These are phyloP conservation scores for Scutellaria minor DNA, from an alignment of 257 asterid genomes.

Conservation along the genomic window DNA sequence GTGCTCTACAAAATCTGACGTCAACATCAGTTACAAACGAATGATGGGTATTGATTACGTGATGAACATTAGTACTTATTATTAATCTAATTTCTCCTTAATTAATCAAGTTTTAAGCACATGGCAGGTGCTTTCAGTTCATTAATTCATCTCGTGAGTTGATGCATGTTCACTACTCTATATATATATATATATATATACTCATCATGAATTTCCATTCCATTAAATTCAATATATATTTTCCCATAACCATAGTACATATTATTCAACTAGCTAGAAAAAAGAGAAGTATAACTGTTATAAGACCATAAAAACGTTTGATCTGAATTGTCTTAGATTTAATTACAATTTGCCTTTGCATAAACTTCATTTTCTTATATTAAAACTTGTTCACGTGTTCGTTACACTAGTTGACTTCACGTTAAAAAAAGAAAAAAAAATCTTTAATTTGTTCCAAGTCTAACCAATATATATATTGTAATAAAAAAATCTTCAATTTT, in stretches of 20 bases:
- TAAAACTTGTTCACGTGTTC: not conserved
- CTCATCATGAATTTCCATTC: too few relatives aligned
- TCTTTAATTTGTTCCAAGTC: not conserved
- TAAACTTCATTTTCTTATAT: not conserved
- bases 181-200: too few relatives aligned
- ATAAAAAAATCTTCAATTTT: not conserved
- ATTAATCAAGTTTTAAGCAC: not conserved
- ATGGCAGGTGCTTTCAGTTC: slow-evolving; percentile 5
- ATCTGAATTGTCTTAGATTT: too few relatives aligned
- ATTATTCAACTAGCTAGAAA: too few relatives aligned
- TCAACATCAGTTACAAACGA: slow-evolving; percentile 9
- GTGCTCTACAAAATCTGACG: too few relatives aligned
- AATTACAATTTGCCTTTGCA: not conserved
- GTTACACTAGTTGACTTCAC: slow-evolving; percentile 14
- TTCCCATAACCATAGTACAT: too few relatives aligned
- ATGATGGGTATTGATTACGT: slow-evolving; percentile 13
- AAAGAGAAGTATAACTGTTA: too few relatives aligned
- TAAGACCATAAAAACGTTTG: too few relatives aligned
- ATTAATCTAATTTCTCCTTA: slow-evolving; percentile 6
- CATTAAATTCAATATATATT: too few relatives aligned
- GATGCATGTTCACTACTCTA: too few relatives aligned
- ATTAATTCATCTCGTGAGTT: too few relatives aligned
- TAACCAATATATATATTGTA: not conserved
- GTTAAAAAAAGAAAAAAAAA: not conserved
- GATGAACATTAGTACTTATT: not conserved